Evolutionary conservation across 768 basidiomycete species (phyloP).

Genomic region (Rhodocollybia butyracea): DNA sequence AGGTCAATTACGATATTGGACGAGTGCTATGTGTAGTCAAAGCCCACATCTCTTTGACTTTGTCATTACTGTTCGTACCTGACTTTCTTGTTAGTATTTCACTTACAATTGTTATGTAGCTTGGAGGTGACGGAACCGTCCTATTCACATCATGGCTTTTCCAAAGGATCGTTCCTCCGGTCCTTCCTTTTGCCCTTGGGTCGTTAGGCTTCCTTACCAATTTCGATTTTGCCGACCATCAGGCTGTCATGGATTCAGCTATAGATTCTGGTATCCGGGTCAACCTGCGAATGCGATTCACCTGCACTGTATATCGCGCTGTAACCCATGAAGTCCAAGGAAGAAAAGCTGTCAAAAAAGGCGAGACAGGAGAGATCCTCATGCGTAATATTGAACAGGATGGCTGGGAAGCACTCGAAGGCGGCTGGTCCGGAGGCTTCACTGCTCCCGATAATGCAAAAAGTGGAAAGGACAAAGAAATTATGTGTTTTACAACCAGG

Average conservation of each 20-base stretch:
- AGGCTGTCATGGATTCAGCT: slow-evolving; percentile 79
- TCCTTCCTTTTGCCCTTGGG: slow-evolving; percentile 94
- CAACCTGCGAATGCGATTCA: slow-evolving; percentile 98
- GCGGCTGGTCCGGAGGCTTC: slow-evolving; percentile 54
- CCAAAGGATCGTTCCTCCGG: slow-evolving; percentile 97
- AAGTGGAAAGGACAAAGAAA: slow-evolving; percentile 84
- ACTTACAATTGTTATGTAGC: slow-evolving; percentile 40
- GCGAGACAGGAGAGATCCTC: slow-evolving; percentile 93
- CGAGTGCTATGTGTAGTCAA: slow-evolving; percentile 89
- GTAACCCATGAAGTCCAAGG: slow-evolving; percentile 67
- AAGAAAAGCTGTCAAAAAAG: slow-evolving; percentile 86
- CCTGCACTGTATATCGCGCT: slow-evolving; percentile 96
- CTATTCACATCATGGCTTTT: slow-evolving; percentile 99
- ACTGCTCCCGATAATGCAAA: slow-evolving; percentile 40
- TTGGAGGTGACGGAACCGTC: slow-evolving; percentile 97
- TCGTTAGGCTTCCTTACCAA: slow-evolving; percentile 97
- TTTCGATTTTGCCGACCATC: slow-evolving; percentile 89
- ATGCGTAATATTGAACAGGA: slow-evolving; percentile 89
- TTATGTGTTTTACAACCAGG: slow-evolving; percentile 95
- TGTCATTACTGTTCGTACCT: slow-evolving; percentile 83
- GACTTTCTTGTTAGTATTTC: slow-evolving; percentile 6
- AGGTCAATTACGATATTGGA: slow-evolving; percentile 97
- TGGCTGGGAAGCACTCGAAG: slow-evolving; percentile 97
- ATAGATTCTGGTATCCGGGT: slow-evolving; percentile 94
- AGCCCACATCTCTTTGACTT: slow-evolving; percentile 96